Evolutionary conservation across 176 grass and related monocot species (phyloP), one percentile per base, ranked within the genome.

Genomic region (Chrysopogon serrulatus): DNA sequence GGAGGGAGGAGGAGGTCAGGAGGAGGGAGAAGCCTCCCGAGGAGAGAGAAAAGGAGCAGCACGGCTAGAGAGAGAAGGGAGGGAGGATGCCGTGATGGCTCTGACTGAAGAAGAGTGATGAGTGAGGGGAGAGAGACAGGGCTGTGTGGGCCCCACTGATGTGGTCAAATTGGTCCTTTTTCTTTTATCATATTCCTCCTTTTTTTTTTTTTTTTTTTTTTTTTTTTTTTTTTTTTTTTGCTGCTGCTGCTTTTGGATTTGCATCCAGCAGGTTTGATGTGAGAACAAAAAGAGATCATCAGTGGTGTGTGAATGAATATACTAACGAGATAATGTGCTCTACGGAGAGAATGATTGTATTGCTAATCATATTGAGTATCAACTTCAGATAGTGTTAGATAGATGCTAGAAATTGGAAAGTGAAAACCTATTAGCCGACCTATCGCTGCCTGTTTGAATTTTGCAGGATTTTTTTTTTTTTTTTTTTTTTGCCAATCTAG

Each of bases 131-230:
- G 78, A 49, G 82, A 48, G 36, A 47, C 13, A 8, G 37, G 33
- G 6, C 18, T 71, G 68, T 43, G 73, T 71, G 79, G 84, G 73
- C 13, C 79, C 73, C 27, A n/a, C 18, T 79, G n/a, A 36, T 81
- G 39, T 71, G 63, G 88, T 90, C 79, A 90, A 87, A 77, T 87
- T 83, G 72, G 67, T 90, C 71, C 21, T 45, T 45, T 81, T 85
- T 71, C 40, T 8, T 42, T 86, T 39, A 13, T 59, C 10, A 59
- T 26, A 59, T 59, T 59, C 28, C 79, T 59, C 8, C 8, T 60
- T 17, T 36, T 16, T 66, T 9, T 0, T 44, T 59, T 33, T 71
- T 51, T 40, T 5, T 40, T 40, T 40, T 63, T 3, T 16, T 4
- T 31, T 30, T 62, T 5, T 9, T 1, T 24, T 0, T 2, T 28